Evolutionary conservation across 257 asterid genomes (phyloP).

Genomic region (Jasminum sambac): DNA sequence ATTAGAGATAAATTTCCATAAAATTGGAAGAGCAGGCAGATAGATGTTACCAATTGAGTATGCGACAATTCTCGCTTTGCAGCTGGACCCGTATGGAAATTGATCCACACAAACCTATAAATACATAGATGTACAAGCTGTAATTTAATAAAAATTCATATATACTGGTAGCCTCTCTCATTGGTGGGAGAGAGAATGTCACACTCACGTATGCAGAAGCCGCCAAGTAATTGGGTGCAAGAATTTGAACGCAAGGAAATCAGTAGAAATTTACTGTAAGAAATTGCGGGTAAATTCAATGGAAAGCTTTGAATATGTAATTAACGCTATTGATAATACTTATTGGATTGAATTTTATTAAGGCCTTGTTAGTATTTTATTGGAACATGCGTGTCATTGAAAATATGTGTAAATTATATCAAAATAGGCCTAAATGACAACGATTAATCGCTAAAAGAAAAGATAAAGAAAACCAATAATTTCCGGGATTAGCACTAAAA

Average conservation of each 20-base stretch:
- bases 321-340: no score
- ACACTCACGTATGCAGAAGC: slow-evolving; percentile 28
- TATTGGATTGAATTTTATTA: no score
- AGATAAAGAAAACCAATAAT: no score
- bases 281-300: not conserved
- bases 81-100: slow-evolving; percentile 32
- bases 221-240: slow-evolving; percentile 42
- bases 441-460: no score
- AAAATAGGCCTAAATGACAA: no score
- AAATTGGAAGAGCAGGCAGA: slow-evolving; percentile 13
- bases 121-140: slow-evolving; percentile 4
- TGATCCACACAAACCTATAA: not conserved
- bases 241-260: slow-evolving; percentile 23
- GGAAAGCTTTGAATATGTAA: no score
- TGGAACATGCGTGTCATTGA: no score
- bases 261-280: not conserved
- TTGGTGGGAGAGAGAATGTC: not conserved
- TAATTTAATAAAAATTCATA: not conserved
- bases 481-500: no score
- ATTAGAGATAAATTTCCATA: slow-evolving; percentile 10
- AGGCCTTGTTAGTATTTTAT: no score
- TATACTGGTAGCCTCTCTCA: not conserved
- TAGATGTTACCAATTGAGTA: slow-evolving; percentile 25
- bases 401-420: no score
- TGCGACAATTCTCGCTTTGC: slow-evolving; percentile 31